These are phyloP conservation scores for Alternaria sp. DNA, from an alignment of 2,329 filamentous ascomycete genomes.

Conservation along the genomic window DNA sequence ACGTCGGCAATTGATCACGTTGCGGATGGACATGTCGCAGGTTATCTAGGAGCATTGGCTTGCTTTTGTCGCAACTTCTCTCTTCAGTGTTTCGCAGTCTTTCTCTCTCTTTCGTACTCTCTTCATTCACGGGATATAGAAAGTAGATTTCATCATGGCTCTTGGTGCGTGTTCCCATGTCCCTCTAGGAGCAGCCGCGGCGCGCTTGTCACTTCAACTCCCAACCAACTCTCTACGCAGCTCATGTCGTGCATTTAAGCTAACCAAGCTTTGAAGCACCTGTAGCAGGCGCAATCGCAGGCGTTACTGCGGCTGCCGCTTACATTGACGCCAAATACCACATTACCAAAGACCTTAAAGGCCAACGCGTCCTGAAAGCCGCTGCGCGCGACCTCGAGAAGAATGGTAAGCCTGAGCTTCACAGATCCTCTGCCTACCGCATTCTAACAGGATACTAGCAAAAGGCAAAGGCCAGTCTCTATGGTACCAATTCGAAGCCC, in stretches of 20 bases:
- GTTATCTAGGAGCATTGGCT: constrained; percentile 18
- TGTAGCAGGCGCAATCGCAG: constrained; percentile 48
- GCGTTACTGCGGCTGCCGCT: constrained; percentile 56
- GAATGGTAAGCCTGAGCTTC: constrained; percentile 55
- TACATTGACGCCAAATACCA: constrained; percentile 77
- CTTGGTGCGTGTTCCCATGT: constrained; percentile 20
- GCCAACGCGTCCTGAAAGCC: constrained; percentile 56
- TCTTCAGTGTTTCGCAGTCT: neutral
- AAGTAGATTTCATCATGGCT: constrained; percentile 17
- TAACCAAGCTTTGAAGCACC: constrained; percentile 35
- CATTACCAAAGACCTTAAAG: constrained; percentile 67
- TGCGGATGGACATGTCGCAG: constrained; percentile 25
- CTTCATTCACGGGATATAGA: neutral
- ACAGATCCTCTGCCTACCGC: neutral
- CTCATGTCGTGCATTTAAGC: constrained; percentile 1
- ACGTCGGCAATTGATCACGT: constrained; percentile 43
- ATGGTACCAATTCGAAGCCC: constrained; percentile 71
- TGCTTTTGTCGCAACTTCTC: constrained; percentile 1
- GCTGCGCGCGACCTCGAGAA: constrained; percentile 58
- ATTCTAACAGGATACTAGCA: constrained; percentile 16
- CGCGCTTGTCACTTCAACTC: constrained; percentile 7
- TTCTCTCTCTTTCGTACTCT: neutral
- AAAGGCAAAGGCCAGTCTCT: constrained; percentile 63
- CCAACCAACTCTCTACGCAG: neutral
- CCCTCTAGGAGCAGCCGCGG: constrained; percentile 2